Evolutionary conservation across 1,284 basidiomycete species (phyloP).

Genomic region (Omphalotus olearius): DNA sequence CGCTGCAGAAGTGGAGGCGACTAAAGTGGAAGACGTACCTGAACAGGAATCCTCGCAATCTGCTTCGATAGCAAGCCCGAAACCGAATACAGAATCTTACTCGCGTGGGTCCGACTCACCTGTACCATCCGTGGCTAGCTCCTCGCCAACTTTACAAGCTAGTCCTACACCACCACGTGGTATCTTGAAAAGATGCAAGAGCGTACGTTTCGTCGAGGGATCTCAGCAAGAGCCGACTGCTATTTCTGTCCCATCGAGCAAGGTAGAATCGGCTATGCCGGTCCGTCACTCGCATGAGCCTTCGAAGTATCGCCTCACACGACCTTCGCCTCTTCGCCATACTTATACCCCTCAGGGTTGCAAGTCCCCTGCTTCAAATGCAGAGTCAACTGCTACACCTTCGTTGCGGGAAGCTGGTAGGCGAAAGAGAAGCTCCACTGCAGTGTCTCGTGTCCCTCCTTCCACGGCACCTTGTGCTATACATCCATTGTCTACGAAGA

Average conservation of each 20-base stretch:
- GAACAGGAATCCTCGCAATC: background rate
- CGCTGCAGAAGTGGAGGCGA: too few relatives aligned
- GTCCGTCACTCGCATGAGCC: slow-evolving; percentile 9
- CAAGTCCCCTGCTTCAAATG: slow-evolving; percentile 15
- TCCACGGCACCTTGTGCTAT: background rate
- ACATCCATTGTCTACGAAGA: background rate
- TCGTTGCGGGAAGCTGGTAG: slow-evolving; percentile 6
- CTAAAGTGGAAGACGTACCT: too few relatives aligned
- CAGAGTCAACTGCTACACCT: background rate
- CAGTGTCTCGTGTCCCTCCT: background rate
- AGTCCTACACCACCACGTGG: slow-evolving; percentile 25
- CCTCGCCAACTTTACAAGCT: slow-evolving; percentile 7
- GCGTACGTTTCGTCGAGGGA: slow-evolving; percentile 36
- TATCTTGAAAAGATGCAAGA: slow-evolving; percentile 36
- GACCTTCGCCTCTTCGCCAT: slow-evolving; percentile 18
- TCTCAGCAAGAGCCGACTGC: slow-evolving; percentile 10
- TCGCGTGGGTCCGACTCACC: too few relatives aligned
- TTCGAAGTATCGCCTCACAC: slow-evolving; percentile 6
- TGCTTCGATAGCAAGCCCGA: slow-evolving; percentile 17
- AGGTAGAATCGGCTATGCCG: background rate
- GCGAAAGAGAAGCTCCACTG: slow-evolving; percentile 1
- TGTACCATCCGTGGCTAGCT: slow-evolving; percentile 14
- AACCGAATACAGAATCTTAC: slow-evolving; percentile 11
- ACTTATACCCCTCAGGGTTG: slow-evolving; percentile 13
- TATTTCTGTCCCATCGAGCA: background rate